Evolutionary conservation across 192 early-diverging fungal genomes (phyloP).

Genomic region (Coemansia reversa): DNA sequence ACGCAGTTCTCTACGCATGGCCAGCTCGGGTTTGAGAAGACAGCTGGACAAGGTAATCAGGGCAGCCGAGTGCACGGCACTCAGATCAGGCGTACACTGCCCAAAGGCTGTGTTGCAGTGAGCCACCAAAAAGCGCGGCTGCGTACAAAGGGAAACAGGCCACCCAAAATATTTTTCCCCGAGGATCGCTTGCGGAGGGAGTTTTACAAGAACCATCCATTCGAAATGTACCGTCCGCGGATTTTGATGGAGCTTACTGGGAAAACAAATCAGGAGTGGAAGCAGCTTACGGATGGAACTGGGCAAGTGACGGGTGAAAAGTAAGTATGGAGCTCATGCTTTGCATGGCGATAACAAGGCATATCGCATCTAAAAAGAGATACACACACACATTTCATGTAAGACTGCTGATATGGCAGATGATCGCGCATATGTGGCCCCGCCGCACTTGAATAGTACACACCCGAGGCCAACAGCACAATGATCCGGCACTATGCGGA

Average conservation of each 20-base stretch:
- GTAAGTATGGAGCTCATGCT: slow-evolving; percentile 55
- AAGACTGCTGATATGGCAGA: not conserved
- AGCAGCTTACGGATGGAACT: slow-evolving; percentile 52
- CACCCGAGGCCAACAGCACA: not conserved
- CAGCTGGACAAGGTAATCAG: not conserved
- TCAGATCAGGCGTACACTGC: slow-evolving; percentile 28
- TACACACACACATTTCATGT: not conserved
- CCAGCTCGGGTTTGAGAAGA: slow-evolving; percentile 39
- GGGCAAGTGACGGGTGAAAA: slow-evolving; percentile 76
- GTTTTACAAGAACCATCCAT: slow-evolving; percentile 94
- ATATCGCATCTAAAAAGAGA: not conserved
- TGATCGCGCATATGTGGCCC: not conserved
- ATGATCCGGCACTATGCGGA: not conserved
- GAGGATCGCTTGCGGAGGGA: slow-evolving; percentile 82
- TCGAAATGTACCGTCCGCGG: slow-evolving; percentile 74
- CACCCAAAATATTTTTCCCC: slow-evolving; percentile 78
- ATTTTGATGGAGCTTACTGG: slow-evolving; percentile 67
- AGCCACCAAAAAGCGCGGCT: slow-evolving; percentile 58
- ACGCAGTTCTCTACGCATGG: slow-evolving; percentile 42
- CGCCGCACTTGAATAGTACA: not conserved
- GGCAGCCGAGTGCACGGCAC: not conserved
- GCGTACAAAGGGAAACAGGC: slow-evolving; percentile 60
- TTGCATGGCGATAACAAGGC: not conserved
- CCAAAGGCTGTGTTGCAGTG: slow-evolving; percentile 37
- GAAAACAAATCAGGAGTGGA: slow-evolving; percentile 53